Base-by-base conservation (phyloP, 371 early-diverging fungal species). In the Apophysomyces elegans region DNA sequence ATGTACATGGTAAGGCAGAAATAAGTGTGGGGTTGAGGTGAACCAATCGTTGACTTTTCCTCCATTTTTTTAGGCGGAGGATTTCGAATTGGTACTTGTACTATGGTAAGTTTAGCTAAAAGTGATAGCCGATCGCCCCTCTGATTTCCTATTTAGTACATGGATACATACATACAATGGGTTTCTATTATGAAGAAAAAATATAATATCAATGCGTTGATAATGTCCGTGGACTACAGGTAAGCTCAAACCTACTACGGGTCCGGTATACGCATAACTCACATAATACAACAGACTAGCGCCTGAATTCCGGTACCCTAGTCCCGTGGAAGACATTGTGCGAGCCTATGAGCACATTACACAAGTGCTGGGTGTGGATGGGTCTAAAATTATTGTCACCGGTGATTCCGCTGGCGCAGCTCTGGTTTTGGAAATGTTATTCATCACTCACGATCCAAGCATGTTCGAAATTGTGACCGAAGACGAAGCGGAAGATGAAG, bases 171-270 rank as follows among this genome's bases (percentile, higher is more conserved):
- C 38, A 75, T 81, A 37, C 59, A 66, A 1, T 81, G 81, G 81
- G 73, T 81, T 36, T 69, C 72, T 21, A 54, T 73, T 14, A 39
- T 67, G 56, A 78, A 81, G 56, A 64, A 73, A 36, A 68, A 63
- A 21, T 71, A 75, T 39, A 73, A 73, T n/a, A 37, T 81, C 37
- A 66, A 77, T 44, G 77, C 63, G 5, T 56, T 79, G 16, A 78
- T 81, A n/a, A 77, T 81, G 77, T 79, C 79, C 18, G 71, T 77
- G 7, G 76, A 79, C 44, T 74, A 81, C 54, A 58, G 78, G 68
- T 69, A 66, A 43, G 43, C 13, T 21, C 5, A n/a, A 43, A 35
- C 14, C 65, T 36, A 21, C 59, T 45, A 26, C 43, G n/a, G 14
- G n/a, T 47, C 18, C 21, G 37, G 35, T 13, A 12, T n/a, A 8